Evolutionary conservation across 139 green algal genomes (phyloP).

Genomic region (Volvox africanus): DNA sequence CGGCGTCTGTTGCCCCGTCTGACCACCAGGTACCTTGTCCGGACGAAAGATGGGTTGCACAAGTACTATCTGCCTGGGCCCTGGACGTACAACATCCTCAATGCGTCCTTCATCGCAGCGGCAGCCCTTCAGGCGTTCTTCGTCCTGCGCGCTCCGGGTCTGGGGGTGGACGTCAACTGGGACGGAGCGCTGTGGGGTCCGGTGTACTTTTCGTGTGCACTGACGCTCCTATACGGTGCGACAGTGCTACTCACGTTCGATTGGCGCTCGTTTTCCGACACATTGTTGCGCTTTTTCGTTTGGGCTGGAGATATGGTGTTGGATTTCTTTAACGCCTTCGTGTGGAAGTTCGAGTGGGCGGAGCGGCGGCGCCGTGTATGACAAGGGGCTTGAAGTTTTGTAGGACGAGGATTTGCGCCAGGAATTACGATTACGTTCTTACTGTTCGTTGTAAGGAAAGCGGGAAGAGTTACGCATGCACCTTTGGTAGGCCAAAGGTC

Average conservation of each 20-base stretch:
- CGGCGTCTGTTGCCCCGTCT: too few species aligned
- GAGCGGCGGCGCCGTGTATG: neutral
- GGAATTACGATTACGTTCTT: too few species aligned
- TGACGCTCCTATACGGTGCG: conserved; percentile 3
- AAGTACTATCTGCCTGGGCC: conserved; percentile 14
- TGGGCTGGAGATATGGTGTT: neutral
- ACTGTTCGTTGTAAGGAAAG: too few species aligned
- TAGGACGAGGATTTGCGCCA: too few species aligned
- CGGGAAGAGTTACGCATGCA: too few species aligned
- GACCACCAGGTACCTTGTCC: neutral
- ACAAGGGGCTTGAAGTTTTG: neutral
- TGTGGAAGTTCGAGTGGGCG: conserved; percentile 41
- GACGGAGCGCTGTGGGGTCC: conserved; percentile 36
- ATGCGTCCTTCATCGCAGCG: conserved; percentile 12
- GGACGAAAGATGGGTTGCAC: neutral
- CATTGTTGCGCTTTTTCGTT: neutral
- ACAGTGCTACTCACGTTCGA: neutral
- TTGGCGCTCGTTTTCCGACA: neutral
- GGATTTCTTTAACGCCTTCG: conserved; percentile 16
- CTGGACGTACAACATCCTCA: neutral
- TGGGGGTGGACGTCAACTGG: conserved; percentile 38
- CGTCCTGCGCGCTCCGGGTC: neutral
- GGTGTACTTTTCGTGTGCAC: conserved; percentile 3
- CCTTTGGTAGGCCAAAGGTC: too few species aligned
- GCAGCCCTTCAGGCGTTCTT: conserved; percentile 5